phyloP scores from a whole-genome alignment of 1,139 yeast species.

The Saccharomyces hybrid region DNA sequence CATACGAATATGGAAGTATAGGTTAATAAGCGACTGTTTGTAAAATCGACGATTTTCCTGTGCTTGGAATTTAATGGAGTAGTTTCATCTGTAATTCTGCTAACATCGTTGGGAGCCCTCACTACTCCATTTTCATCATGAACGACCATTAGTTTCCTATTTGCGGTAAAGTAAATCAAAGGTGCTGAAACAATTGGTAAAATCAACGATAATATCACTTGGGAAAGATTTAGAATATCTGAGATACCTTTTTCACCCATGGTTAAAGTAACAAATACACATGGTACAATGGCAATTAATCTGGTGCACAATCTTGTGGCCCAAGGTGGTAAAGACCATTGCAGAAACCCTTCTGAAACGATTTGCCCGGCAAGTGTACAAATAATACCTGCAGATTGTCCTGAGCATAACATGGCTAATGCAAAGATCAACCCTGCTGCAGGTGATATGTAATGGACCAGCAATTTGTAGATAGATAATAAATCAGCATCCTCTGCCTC shows the following conservation, averaged over 20 bases:
- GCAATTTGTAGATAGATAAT: constrained; percentile 71
- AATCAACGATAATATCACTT: constrained; percentile 76
- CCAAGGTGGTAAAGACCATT: constrained; percentile 84
- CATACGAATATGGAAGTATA: constrained; percentile 56
- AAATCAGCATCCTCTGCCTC: constrained; percentile 83
- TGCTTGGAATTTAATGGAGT: constrained; percentile 19
- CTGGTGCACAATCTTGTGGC: constrained; percentile 77
- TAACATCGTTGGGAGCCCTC: constrained; percentile 12
- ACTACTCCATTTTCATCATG: constrained; percentile 28
- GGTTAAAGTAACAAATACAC: constrained; percentile 65
- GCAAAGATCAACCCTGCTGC: constrained; percentile 92
- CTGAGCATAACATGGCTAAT: constrained; percentile 84
- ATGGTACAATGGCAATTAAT: constrained; percentile 79
- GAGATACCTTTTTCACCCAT: constrained; percentile 85
- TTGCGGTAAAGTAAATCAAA: constrained; percentile 72
- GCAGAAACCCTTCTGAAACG: constrained; percentile 87
- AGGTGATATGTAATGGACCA: constrained; percentile 67
- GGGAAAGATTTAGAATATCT: constrained; percentile 72
- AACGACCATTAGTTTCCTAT: constrained; percentile 70
- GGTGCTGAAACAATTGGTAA: constrained; percentile 91
- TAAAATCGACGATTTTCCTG: constrained; percentile 42
- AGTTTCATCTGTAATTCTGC: constrained; percentile 14
- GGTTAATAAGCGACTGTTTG: constrained; percentile 55
- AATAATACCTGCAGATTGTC: constrained; percentile 96
- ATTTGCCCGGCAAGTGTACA: constrained; percentile 96